Base-by-base conservation (phyloP, 2,329 filamentous ascomycete species). In the Leptosphaerulina australis region DNA sequence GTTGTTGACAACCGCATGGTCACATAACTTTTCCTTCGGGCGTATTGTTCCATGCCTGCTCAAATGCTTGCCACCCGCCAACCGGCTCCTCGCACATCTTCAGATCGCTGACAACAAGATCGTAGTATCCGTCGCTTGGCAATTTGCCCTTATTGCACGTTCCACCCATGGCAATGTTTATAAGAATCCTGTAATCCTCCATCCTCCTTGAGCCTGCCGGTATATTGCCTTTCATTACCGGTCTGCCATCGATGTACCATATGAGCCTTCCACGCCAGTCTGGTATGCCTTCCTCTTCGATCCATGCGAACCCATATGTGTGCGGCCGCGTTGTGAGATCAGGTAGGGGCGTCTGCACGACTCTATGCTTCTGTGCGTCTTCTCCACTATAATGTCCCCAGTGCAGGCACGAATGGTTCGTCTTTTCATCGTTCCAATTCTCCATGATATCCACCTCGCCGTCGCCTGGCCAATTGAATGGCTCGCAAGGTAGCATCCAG, bases 121-220 rank as follows among this genome's bases (percentile, higher is more conserved):
- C 82, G 60, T 85, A 85, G 17, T 71, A 67, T 0, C 83, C 83
- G 55, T 84, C 77, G 0, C 59, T 66, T 0, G 83, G 83, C 11
- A 74, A 68, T 60, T 75, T 76, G 0, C 81, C 81, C 12, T 76
- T 68, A 56, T 81, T 84, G 4, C 85, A 82, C 50, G 81, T 83
- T 0, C 83, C 83, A 0, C 83, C 83, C 79, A 85, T 84, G 1
- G 83, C 83, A n/a, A 85, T 75, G 50, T 85, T 85, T 14, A 85
- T 75, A 51, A 85, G 67, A 7, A 85, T 70, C 14, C 77, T 77
- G 69, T 78, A 84, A 20, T 85, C 82, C 46, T 79, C 77, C 68
- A 85, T 76, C 5, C 78, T 74, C 10, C 83, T 71, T 2, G 80
- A 83, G 0, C 81, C 81, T 1, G 63, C 58, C 0, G 83, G 83